Evolutionary conservation across 1,284 basidiomycete genomes (phyloP), one percentile per base, ranked within the genome.

Genomic region (Tilletia walkeri): DNA sequence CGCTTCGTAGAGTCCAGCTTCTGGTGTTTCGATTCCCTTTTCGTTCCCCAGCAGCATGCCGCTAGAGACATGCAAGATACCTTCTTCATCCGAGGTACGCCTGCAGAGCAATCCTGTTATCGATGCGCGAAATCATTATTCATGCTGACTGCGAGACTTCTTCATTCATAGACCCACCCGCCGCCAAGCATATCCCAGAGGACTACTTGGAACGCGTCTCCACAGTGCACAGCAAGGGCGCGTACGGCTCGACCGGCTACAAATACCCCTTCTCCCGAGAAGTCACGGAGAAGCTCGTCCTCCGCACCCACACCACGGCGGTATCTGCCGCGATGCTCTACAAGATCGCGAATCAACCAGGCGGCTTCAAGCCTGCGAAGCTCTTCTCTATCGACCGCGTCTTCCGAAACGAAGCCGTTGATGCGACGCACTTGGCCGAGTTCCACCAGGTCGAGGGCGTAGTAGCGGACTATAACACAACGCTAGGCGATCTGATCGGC

Each of bases 361-460:
- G 86, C 70, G 95, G 93, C 0, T 99, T 99, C 89, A 89, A 92
- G 78, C 95, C 96, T 2, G 93, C 93, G 61, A 99, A 99, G 84
- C 85, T 99, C 75, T 99, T 97, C 88, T 94, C 92, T 77, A 98
- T 99, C 80, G 96, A 99, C 85, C 88, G 96, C 68, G 96, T 99
- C 20, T 99, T 99, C 90, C 88, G 96, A 82, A 99, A 99, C 81
- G 96, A 99, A 85, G 94, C 96, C 0, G 94, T 94, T 86, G 96
- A 99, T 85, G 95, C 95, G 48, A 99, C 96, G n/a, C 96, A 99
- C 86, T 84, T 99, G 73, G 96, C 96, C 20, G 96, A 99, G 86
- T 99, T 99, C 88, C 95, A 99, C 84, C 96, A 99, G 85, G 96
- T 99, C 14, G 96, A 99, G 85, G 96, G 96, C 71, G 95, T 99